Percentiles rank a stretch among this genome's conserved stretches.
Conservation (phyloP, 345 rosid species). For the Lagerstroemia speciosa region DNA sequence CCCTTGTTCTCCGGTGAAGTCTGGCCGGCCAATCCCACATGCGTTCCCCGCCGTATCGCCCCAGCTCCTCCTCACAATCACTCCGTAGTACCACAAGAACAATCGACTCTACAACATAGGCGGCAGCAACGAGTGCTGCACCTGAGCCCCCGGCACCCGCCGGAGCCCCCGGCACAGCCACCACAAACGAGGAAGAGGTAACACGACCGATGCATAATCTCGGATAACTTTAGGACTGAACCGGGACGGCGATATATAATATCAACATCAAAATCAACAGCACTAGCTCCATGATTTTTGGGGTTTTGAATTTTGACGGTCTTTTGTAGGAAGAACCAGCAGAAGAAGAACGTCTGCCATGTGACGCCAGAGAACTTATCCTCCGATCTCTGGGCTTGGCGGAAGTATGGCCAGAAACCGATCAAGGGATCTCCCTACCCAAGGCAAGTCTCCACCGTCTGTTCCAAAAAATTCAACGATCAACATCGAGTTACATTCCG, state of each 20-base stretch:
- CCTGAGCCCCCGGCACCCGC: conserved; percentile 4
- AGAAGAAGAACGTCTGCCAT: conserved; percentile 57
- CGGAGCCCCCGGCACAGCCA: conserved; percentile 12
- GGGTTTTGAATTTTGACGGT: neutral
- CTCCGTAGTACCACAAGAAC: neutral
- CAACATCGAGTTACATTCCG: no score
- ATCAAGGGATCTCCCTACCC: conserved; percentile 93
- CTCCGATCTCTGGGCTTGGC: conserved; percentile 91
- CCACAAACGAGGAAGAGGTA: conserved; percentile 37
- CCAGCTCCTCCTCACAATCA: conserved; percentile 4
- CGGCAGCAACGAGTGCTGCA: neutral
- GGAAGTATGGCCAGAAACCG: conserved; percentile 95
- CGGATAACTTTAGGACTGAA: no score
- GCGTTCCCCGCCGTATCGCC: neutral
- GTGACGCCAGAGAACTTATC: conserved; percentile 67
- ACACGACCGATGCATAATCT: conserved; percentile 32
- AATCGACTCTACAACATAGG: neutral
- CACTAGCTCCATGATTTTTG: neutral
- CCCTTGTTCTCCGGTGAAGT: neutral
- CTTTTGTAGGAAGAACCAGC: conserved; percentile 52
- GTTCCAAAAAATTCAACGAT: neutral
- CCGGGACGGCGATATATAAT: no score
- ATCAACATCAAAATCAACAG: neutral
- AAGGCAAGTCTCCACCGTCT: conserved; percentile 33
- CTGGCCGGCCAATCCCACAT: neutral